Evolutionary conservation across 2,329 filamentous ascomycete genomes (phyloP).

Genomic region (Neonectria hederae): DNA sequence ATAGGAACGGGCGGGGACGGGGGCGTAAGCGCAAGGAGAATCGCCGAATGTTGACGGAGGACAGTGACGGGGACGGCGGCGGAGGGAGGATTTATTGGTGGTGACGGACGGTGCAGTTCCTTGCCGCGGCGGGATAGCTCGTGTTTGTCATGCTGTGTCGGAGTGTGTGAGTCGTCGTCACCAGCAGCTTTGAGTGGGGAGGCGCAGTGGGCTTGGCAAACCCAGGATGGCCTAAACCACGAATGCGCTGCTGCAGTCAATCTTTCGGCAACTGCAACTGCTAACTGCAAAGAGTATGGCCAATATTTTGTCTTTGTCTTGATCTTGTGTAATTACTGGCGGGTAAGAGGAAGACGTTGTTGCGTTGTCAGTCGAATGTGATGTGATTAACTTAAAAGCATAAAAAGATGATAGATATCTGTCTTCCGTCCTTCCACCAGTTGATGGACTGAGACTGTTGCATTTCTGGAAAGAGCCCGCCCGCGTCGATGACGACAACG

Average conservation of each 20-base stretch:
- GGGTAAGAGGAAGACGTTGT: too few species aligned
- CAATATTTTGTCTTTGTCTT: background rate
- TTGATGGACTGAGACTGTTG: too few species aligned
- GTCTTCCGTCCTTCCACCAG: too few species aligned
- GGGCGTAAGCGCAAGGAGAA: conserved; percentile 1
- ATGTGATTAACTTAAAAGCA: background rate
- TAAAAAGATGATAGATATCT: background rate
- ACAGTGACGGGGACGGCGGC: conserved; percentile 3
- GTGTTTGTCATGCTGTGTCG: background rate
- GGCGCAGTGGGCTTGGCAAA: conserved; percentile 24
- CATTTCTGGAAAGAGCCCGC: background rate
- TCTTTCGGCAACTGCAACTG: background rate
- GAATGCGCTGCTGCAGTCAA: background rate
- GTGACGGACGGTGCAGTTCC: background rate
- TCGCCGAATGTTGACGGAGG: conserved; percentile 22
- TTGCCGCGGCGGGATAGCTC: background rate
- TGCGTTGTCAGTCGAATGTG: background rate
- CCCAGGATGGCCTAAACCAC: background rate
- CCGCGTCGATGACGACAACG: background rate
- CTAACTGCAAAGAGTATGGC: too few species aligned
- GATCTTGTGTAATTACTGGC: background rate
- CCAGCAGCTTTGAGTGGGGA: conserved; percentile 6
- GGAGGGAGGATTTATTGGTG: background rate
- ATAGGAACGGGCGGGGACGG: background rate
- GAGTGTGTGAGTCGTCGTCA: conserved; percentile 15